Evolutionary conservation across 148 eudicot genomes (phyloP).

Genomic region (Linanthus parryae): DNA sequence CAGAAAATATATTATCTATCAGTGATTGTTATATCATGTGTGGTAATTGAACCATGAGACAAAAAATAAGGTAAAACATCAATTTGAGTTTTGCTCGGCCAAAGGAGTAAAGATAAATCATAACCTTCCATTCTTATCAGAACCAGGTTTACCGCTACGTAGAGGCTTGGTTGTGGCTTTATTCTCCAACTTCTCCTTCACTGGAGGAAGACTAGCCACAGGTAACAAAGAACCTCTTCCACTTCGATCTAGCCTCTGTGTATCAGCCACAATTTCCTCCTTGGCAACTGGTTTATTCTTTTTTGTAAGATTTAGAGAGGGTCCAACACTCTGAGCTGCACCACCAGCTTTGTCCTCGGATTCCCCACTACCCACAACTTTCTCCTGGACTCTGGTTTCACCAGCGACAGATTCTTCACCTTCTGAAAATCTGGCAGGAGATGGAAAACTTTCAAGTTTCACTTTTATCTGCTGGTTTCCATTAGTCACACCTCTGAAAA

Average conservation of each 20-base stretch:
- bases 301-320: conserved; percentile 41
- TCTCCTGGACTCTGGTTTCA: conserved; percentile 53
- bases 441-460: conserved; percentile 52
- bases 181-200: conserved; percentile 59
- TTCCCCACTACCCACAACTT: conserved; percentile 33
- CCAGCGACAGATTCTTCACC: conserved; percentile 67
- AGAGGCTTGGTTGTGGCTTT: conserved; percentile 48
- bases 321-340: conserved; percentile 40
- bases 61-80: conserved; percentile 9
- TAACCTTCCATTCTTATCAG: conserved; percentile 87
- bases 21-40: too few relatives aligned
- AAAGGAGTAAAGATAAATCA: conserved; percentile 6
- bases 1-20: conserved; percentile 7
- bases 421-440: conserved; percentile 71
- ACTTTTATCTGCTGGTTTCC: conserved; percentile 44
- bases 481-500: conserved; percentile 38
- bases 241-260: conserved; percentile 67
- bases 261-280: conserved; percentile 65
- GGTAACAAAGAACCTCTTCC: conserved; percentile 68
- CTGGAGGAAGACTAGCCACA: conserved; percentile 51
- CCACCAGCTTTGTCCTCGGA: conserved; percentile 42
- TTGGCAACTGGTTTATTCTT: conserved; percentile 53
- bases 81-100: background rate
- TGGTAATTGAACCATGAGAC: background rate
- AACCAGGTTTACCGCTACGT: conserved; percentile 51